Conservation (phyloP, 2,329 filamentous ascomycete genomes). For the Aschersonia sp. region DNA sequence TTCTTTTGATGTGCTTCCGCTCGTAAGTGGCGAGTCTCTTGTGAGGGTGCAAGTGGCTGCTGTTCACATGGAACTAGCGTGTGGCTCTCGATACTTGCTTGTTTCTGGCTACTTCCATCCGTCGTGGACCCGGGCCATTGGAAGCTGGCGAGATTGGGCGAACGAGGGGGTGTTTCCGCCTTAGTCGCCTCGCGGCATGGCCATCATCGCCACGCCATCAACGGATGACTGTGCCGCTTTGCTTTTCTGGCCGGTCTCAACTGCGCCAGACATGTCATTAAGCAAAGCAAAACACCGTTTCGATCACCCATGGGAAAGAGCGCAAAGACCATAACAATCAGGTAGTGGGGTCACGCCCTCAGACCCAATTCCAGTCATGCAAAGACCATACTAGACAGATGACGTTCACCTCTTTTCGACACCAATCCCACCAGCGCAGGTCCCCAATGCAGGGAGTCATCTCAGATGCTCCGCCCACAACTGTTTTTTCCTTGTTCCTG, state of each 20-base stretch:
- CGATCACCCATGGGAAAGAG: neutral
- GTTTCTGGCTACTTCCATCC: conserved; percentile 1
- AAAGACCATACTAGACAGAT: neutral
- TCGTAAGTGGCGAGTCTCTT: neutral
- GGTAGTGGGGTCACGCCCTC: no score
- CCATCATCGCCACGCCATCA: neutral
- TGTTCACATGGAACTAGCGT: neutral
- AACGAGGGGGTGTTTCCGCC: neutral
- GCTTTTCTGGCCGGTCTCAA: neutral
- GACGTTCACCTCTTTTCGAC: neutral
- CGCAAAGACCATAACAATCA: neutral
- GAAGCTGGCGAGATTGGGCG: neutral
- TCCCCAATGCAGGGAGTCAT: neutral
- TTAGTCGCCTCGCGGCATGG: neutral
- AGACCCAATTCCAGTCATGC: no score
- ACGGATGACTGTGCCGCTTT: neutral
- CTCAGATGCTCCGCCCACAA: neutral
- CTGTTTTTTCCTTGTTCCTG: neutral
- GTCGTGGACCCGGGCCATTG: neutral
- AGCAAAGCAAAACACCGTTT: neutral
- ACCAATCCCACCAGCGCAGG: neutral
- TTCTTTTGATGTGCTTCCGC: neutral
- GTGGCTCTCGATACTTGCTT: conserved; percentile 2
- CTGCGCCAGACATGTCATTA: neutral
- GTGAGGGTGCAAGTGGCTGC: neutral